These are phyloP conservation scores for Ulota crispa DNA, from an alignment of 225 moss, liverwort and hornwort genomes.

Conservation along the genomic window DNA sequence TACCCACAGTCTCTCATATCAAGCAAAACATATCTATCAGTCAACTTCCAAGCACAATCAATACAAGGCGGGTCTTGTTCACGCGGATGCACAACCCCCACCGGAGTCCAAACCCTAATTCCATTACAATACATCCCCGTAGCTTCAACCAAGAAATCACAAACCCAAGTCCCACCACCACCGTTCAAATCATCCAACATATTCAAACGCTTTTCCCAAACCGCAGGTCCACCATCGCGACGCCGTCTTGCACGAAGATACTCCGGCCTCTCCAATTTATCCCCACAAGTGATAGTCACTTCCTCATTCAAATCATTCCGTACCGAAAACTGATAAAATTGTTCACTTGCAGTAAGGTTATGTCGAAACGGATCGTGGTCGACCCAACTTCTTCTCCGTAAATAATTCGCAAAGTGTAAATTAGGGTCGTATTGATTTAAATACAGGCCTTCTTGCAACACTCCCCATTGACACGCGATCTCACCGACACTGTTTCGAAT, in stretches of 20 bases:
- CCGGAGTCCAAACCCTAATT: neutral
- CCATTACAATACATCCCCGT: neutral
- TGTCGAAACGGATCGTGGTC: neutral
- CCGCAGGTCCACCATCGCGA: neutral
- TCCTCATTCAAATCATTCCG: neutral
- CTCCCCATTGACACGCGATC: neutral
- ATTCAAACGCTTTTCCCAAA: neutral
- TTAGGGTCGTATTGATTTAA: neutral
- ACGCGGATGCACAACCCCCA: neutral
- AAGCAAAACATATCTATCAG: neutral
- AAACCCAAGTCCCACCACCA: neutral
- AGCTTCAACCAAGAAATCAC: neutral
- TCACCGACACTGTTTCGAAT: no score
- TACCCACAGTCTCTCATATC: neutral
- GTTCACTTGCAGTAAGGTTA: neutral
- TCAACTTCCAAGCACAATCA: constrained; percentile 25
- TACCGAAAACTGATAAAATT: neutral
- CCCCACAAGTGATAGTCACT: neutral
- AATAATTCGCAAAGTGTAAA: neutral
- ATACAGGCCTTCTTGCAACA: neutral
- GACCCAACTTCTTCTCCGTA: neutral
- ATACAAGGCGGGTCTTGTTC: neutral
- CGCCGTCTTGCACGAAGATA: neutral
- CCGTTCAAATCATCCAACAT: neutral
- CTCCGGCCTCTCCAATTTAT: neutral